Base-by-base conservation (phyloP, 352 stramenopile species). In the Phytophthora sp. region DNA sequence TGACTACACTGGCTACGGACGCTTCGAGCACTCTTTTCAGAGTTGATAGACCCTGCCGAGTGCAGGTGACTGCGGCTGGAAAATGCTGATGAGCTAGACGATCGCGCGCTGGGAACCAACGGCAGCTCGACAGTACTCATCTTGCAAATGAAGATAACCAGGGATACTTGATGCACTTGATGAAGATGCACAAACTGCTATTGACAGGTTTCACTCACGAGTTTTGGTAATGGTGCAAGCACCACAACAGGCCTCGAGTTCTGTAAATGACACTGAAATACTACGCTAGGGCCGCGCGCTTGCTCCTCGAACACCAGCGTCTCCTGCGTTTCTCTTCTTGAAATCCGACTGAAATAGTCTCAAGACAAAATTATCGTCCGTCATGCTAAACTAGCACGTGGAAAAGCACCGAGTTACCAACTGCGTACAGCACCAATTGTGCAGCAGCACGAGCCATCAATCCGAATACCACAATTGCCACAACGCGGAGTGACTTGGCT, bases 381-480 rank as follows among this genome's bases (percentile, higher is more conserved):
- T 38, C 26, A 39, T 17, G 26, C 24, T 74, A 94, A 12, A 79
- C 79, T 15, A 92, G 69, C 4, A 92, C 84, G 52, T 89, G 87
- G 45, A 94, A 94, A 30, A 94, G 45, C 37, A 88, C 75, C 3
- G 83, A 84, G 62, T 91, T 91, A 24, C 85, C 85, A 7, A 92
- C 55, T 13, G 71, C 69, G 38, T 88, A 94, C n/a, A 94, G 49
- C 17, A 66, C 42, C 20, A 92, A 39, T 58, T 94, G 84, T 18
- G 69, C 66, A 30, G 42, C 52, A 23, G 75, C 80, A 45, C 81
- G 74, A 27, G 74, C 66, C 11, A 65, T 21, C 4, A 91, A 51
- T 18, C 76, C 79, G 2, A 75, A 23, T 0, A 62, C 49, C 6
- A 92, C 64, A n/a, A 91, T 50, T 11, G 51, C 54, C 0, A 84